Evolutionary conservation across 140 eudicot species (phyloP), one percentile per base, ranked within the genome.

Genomic region (Ambrosia hybrid): DNA sequence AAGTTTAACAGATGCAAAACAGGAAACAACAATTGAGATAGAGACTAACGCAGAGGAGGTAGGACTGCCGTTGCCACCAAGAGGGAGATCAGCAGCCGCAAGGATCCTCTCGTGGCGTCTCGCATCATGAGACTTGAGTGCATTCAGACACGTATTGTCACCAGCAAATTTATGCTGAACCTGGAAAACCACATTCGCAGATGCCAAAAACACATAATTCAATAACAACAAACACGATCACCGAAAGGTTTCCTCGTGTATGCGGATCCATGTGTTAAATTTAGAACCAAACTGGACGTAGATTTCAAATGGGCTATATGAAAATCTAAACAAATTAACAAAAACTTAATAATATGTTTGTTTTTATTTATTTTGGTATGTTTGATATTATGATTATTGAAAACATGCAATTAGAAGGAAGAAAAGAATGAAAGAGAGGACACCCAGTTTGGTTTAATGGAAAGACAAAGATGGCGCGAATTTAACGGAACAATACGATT

Each of bases 21-120:
- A 52, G n/a, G 16, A 0, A 13, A 10, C 33, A 10, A n/a, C 46
- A 75, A 75, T 43, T 11, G 34, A 51, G 14, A 63, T 15, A 57
- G 49, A 57, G 26, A 77, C 83, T 79, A 79, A 92, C 97, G 97
- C 95, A 33, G 89, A 77, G 51, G 82, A 89, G 16, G 96, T 83
- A 12, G 99, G 97, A 51, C 82, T 75, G 55, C 95, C 90, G 63
- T 94, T 84, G 37, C 99, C 99, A 45, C 97, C 97, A 6, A 94
- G 70, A 41, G 89, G 85, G 21, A 94, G 75, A 67, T 94, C 95
- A 21, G 83, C 65, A 30, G 83, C 87, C 0, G 87, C 70, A 3
- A 94, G 88, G 71, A 79, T 62, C 73, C 99, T 77, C 57, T 90
- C 81, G 48, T 94, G 97, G 38, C 99, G 97, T 33, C 56, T 57